Evolutionary conservation across 169 alveolate species (phyloP), one percentile per base, ranked within the genome.

Genomic region (Eimeria falciformis): DNA sequence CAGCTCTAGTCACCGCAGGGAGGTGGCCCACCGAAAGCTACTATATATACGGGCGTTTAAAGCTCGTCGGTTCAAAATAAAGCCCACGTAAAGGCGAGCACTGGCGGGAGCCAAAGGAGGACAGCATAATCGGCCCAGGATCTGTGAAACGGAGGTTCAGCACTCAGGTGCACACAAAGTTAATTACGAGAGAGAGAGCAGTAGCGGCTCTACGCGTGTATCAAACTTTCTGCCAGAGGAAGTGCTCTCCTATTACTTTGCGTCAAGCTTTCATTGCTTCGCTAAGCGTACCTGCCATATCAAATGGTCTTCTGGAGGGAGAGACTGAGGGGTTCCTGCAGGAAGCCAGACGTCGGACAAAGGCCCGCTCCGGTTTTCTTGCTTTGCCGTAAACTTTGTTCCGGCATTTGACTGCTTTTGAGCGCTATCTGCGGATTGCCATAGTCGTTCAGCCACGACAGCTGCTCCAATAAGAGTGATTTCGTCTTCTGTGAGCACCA

Each of bases 51-150:
- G 86, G 47, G 86, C 33, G 86, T 77, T 77, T 18, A 77, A 45
- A 18, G 86, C 33, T 47, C 86, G 65, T 46, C 86, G 86, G 23
- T 68, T 77, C 45, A 77, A 33, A 45, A 77, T 68, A 33, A 77
- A 77, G 40, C 86, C 86, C 46, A 77, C 14, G 27, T 33, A 77
- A 45, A 77, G 58, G 0, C 86, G 86, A 47, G 86, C 65, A 0
- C 86, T 77, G 6, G 65, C 33, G n/a, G 86, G 69, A 47, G 69
- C n/a, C 55, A 77, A 68, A 23, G 86, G 86, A 68, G 86, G 86
- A 65, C 23, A 23, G 68, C 86, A 77, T 23, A 77, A 68, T 23
- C 69, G 11, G 18, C 86, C 86, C 43, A 77, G 40, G 68, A 77
- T 77, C 86, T 77, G 86, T 9, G 23, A 47, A 47, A 23, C 50